A percentile compares a stretch with the other conserved stretches of the same genome.
These are phyloP conservation scores for Aspergillus sp. DNA, from an alignment of 2,329 filamentous ascomycete species.

Conservation along the genomic window DNA sequence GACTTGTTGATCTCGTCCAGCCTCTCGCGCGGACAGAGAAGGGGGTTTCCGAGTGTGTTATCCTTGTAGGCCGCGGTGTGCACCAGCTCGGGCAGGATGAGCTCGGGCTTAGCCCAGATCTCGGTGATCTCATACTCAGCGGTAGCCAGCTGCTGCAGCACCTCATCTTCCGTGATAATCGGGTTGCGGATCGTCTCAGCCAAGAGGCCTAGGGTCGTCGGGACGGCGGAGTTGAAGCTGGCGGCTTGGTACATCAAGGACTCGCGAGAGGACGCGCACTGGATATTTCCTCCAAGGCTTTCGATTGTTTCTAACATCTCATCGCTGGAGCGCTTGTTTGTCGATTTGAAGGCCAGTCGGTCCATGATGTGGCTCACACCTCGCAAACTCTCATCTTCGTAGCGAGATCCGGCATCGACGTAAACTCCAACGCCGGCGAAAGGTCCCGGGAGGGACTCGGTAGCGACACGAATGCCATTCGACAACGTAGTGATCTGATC, in stretches of 20 bases:
- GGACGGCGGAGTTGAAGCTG: slow-evolving; percentile 91
- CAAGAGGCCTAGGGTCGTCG: slow-evolving; percentile 75
- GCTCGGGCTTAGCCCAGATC: slow-evolving; percentile 95
- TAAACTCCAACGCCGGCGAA: slow-evolving; percentile 96
- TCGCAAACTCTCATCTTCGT: slow-evolving; percentile 79
- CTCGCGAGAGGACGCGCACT: slow-evolving; percentile 92
- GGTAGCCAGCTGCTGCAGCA: slow-evolving; percentile 81
- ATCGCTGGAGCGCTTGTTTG: slow-evolving; percentile 68
- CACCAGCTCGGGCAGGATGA: slow-evolving; percentile 91
- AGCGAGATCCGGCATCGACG: slow-evolving; percentile 90
- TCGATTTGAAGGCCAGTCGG: slow-evolving; percentile 89
- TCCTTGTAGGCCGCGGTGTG: slow-evolving; percentile 95
- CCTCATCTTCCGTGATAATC: slow-evolving; percentile 79
- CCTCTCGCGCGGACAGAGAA: slow-evolving; percentile 85
- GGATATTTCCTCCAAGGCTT: slow-evolving; percentile 88
- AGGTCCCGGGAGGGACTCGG: slow-evolving; percentile 87
- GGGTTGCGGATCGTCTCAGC: slow-evolving; percentile 93
- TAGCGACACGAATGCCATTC: slow-evolving; percentile 92
- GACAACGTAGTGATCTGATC: slow-evolving; percentile 83
- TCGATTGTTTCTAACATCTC: slow-evolving; percentile 86
- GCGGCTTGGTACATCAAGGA: slow-evolving; percentile 98
- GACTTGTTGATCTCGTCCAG: slow-evolving; percentile 69
- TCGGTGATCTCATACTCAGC: slow-evolving; percentile 94
- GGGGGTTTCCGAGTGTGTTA: slow-evolving; percentile 90
- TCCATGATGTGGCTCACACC: slow-evolving; percentile 97